Conservation (phyloP, 2,329 filamentous ascomycete genomes). For the Pseudogymnoascus sp. region DNA sequence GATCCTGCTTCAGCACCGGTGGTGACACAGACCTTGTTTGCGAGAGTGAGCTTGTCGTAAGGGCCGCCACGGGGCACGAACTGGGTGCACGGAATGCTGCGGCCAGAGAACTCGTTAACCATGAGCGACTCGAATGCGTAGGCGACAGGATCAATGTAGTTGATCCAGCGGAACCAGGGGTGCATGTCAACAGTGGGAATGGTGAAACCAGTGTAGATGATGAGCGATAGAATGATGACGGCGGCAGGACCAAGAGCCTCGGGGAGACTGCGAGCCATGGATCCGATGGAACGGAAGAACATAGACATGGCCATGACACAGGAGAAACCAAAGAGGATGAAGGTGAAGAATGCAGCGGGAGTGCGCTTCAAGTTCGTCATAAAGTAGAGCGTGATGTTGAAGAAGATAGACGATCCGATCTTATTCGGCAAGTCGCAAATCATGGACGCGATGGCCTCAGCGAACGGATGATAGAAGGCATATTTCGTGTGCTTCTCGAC, state of each 20-base stretch:
- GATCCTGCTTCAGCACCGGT: conserved; percentile 51
- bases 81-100: conserved; percentile 20
- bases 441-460: conserved; percentile 85
- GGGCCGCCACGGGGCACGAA: conserved; percentile 21
- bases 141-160: conserved; percentile 52
- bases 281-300: conserved; percentile 75
- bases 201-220: conserved; percentile 34
- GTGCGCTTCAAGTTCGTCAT: conserved; percentile 64
- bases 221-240: conserved; percentile 34
- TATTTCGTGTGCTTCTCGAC: conserved; percentile 86
- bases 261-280: conserved; percentile 62
- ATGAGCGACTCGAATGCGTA: conserved; percentile 77
- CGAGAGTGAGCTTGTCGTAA: conserved; percentile 16
- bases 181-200: conserved; percentile 53
- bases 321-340: conserved; percentile 34
- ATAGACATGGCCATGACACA: conserved; percentile 57
- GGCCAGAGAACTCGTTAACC: conserved; percentile 65
- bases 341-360: conserved; percentile 76
- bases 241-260: conserved; percentile 56
- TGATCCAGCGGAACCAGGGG: conserved; percentile 75
- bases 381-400: conserved; percentile 80
- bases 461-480: conserved; percentile 81
- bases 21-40: conserved; percentile 43
- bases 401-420: conserved; percentile 61
- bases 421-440: conserved; percentile 81